phyloP scores from a whole-genome alignment of 352 stramenopile species.

The Thraustotheca clavata region DNA sequence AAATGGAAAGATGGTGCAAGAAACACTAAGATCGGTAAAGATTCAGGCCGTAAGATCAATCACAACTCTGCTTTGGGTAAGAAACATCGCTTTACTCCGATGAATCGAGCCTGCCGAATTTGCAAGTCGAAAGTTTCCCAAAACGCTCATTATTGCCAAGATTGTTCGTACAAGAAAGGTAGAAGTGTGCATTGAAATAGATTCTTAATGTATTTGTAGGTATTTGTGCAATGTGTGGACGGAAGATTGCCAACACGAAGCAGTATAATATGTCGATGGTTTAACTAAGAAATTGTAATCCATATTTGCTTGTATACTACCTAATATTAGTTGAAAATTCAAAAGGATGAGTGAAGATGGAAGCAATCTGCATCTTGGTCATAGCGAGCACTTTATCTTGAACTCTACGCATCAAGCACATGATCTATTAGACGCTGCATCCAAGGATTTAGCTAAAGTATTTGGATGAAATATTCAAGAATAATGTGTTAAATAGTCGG shows the following conservation, averaged over 20 bases:
- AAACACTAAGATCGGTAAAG: constrained; percentile 46
- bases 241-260: constrained; percentile 51
- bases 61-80: constrained; percentile 42
- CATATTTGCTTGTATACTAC: not conserved
- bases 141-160: constrained; percentile 58
- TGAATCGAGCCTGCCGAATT: constrained; percentile 48
- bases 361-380: not conserved
- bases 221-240: constrained; percentile 63
- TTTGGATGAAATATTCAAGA: no score
- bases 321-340: not conserved
- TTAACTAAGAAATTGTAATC: constrained; percentile 5
- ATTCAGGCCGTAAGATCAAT: constrained; percentile 37
- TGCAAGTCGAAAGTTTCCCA: constrained; percentile 52
- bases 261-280: constrained; percentile 49
- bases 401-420: constrained; percentile 7
- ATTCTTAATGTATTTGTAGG: constrained; percentile 22
- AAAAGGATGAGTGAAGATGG: not conserved
- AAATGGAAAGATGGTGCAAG: constrained; percentile 60
- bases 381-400: no score
- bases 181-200: not conserved
- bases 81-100: constrained; percentile 36
- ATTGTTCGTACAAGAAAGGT: constrained; percentile 78
- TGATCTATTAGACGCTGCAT: not conserved
- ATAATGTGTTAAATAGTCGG: no score
- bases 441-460: constrained; percentile 9